A percentile compares a stretch with the other conserved stretches of the same genome.
phyloP scores from a whole-genome alignment of 2,329 filamentous ascomycete genomes.

The Clarireedia homoeocarpa region DNA sequence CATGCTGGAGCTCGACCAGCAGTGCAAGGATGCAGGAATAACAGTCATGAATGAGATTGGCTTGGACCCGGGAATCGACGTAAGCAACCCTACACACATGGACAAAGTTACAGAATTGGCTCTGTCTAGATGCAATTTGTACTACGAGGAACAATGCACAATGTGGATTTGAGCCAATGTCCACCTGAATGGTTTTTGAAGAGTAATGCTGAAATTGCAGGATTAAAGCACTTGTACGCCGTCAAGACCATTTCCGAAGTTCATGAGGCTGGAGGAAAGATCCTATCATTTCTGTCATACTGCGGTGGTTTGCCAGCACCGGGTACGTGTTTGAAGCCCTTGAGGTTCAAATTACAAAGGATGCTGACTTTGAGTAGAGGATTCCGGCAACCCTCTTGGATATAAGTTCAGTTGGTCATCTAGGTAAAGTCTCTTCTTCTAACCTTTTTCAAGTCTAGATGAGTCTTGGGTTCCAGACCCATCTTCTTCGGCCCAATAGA shows the following conservation, averaged over 20 bases:
- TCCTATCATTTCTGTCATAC: slow-evolving; percentile 63
- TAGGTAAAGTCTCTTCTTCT: no score
- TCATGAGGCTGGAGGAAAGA: slow-evolving; percentile 81
- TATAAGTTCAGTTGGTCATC: slow-evolving; percentile 71
- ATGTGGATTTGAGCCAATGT: no score
- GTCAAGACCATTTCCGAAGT: slow-evolving; percentile 83
- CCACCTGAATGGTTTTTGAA: no score
- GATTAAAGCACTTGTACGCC: slow-evolving; percentile 51
- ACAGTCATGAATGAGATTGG: slow-evolving; percentile 98
- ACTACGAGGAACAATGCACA: no score
- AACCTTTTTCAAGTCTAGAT: no score
- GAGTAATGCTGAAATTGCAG: no score
- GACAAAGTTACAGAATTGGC: no score
- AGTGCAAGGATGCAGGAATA: slow-evolving; percentile 83
- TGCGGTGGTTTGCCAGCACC: slow-evolving; percentile 71
- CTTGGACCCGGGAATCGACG: slow-evolving; percentile 59
- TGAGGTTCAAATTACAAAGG: no score
- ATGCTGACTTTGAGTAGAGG: slow-evolving; percentile 37
- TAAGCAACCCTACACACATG: no score
- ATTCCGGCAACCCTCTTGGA: slow-evolving; percentile 83
- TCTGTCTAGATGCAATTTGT: no score
- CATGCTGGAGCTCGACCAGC: slow-evolving; percentile 80
- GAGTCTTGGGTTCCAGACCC: no score
- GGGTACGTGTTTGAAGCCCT: background rate
- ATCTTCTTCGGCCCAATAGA: no score